Conservation (phyloP, 2,329 filamentous ascomycete species). For the Colletotrichum sp. region DNA sequence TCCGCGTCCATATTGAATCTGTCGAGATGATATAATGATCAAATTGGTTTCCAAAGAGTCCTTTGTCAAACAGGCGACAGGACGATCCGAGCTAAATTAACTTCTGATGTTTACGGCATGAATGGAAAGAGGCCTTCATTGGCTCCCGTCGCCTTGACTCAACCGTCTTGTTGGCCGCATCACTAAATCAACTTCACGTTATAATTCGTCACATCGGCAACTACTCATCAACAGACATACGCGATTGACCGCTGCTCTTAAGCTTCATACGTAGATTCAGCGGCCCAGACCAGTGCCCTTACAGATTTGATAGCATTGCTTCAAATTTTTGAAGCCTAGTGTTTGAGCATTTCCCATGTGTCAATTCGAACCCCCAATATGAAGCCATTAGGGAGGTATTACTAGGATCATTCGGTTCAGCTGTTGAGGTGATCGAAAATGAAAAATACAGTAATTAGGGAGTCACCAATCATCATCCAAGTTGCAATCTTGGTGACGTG, state of each 20-base stretch:
- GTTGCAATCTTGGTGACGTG: not conserved
- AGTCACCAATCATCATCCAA: not conserved
- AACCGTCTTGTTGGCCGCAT: no score
- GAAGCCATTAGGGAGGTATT: not conserved
- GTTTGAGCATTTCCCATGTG: not conserved
- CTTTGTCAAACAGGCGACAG: no score
- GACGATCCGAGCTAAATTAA: no score
- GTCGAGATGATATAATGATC: no score
- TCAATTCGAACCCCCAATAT: not conserved
- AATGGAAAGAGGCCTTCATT: no score
- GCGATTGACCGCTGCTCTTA: no score
- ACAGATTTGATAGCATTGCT: not conserved
- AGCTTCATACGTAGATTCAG: not conserved
- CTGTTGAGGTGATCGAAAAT: not conserved
- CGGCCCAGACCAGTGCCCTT: not conserved
- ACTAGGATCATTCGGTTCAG: not conserved
- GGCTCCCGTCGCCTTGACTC: no score
- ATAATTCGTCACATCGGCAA: no score
- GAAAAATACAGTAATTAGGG: not conserved
- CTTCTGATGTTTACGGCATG: no score
- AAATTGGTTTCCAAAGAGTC: no score
- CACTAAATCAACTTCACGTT: no score
- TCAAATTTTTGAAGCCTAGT: not conserved
- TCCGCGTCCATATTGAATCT: not conserved
- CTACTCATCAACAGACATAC: not conserved